A percentile compares a stretch with the other conserved stretches of the same genome.
phyloP scores from a whole-genome alignment of 1,139 yeast species.

The Geotrichum siamense region DNA sequence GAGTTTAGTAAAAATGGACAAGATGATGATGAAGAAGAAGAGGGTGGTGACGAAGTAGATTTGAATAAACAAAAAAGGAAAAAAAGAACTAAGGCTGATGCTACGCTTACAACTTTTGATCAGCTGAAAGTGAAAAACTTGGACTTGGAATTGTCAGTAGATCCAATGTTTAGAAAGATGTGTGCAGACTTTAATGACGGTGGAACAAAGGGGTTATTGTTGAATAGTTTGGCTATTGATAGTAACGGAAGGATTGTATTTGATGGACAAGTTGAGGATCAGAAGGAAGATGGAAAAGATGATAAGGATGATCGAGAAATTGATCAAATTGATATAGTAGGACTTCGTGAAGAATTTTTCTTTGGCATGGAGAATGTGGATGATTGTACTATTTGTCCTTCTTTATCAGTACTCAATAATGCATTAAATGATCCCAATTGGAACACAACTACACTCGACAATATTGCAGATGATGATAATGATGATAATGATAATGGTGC shows the following conservation, averaged over 20 bases:
- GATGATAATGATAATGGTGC: constrained; percentile 15
- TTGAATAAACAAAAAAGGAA: constrained; percentile 22
- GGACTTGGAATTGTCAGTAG: constrained; percentile 73
- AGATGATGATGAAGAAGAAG: constrained; percentile 29
- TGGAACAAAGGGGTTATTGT: constrained; percentile 76
- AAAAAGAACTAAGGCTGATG: constrained; percentile 34
- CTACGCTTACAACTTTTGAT: constrained; percentile 48
- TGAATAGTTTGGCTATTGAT: constrained; percentile 62
- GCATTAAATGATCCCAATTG: constrained; percentile 47
- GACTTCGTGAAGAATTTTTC: constrained; percentile 21
- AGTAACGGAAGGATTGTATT: constrained; percentile 54
- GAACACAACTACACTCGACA: constrained; percentile 10
- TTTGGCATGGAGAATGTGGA: constrained; percentile 33
- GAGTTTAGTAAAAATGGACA: constrained; percentile 16
- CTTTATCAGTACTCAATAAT: constrained; percentile 48
- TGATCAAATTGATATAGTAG: constrained; percentile 17
- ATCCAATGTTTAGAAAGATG: constrained; percentile 83
- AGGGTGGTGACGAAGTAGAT: constrained; percentile 25
- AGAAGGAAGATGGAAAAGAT: constrained; percentile 5
- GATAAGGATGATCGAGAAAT: constrained; percentile 10
- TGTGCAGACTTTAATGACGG: constrained; percentile 93
- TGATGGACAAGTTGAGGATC: constrained; percentile 39
- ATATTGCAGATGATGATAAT: constrained; percentile 1
- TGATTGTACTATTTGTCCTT: constrained; percentile 50
- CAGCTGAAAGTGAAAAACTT: constrained; percentile 58